Conservation (phyloP, 108 stramenopile genomes). For the Nitzschia sp. region DNA sequence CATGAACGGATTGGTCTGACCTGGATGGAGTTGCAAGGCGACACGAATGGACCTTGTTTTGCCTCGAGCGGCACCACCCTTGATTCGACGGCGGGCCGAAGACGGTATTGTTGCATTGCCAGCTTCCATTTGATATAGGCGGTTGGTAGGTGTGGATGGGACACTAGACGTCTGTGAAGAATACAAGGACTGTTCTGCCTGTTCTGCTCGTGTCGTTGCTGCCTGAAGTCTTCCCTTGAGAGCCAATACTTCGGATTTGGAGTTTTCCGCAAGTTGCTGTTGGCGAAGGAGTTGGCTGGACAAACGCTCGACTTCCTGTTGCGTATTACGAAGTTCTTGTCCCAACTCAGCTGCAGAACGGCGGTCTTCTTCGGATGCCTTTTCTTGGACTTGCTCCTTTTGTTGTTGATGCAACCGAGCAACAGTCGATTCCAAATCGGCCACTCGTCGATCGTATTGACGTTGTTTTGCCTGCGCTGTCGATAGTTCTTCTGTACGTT, state of each 20-base stretch:
- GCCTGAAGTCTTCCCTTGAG: conserved; percentile 71
- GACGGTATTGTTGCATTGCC: conserved; percentile 13
- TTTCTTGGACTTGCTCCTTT: conserved; percentile 7
- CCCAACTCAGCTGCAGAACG: neutral
- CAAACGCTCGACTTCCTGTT: conserved; percentile 58
- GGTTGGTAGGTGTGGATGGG: conserved; percentile 5
- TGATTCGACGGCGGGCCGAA: conserved; percentile 31
- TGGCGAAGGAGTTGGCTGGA: conserved; percentile 72
- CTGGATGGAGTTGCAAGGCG: conserved; percentile 58
- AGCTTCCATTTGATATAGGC: conserved; percentile 33
- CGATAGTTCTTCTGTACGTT: conserved; percentile 62
- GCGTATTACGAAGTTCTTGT: conserved; percentile 14
- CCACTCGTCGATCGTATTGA: conserved; percentile 63
- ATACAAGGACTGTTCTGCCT: conserved; percentile 52
- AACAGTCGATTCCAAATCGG: conserved; percentile 58
- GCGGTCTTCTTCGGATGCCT: conserved; percentile 11
- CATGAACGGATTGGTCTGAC: conserved; percentile 43
- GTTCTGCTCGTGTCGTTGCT: conserved; percentile 52
- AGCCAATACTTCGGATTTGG: conserved; percentile 64
- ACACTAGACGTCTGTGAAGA: neutral
- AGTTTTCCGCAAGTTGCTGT: conserved; percentile 53
- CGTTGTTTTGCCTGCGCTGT: conserved; percentile 50
- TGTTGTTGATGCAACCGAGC: conserved; percentile 47
- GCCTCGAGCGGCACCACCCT: conserved; percentile 32
- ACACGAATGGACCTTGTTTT: conserved; percentile 62